Evolutionary conservation across 2,329 filamentous ascomycete genomes (phyloP).

Genomic region (Simplicillium aogashimaense): DNA sequence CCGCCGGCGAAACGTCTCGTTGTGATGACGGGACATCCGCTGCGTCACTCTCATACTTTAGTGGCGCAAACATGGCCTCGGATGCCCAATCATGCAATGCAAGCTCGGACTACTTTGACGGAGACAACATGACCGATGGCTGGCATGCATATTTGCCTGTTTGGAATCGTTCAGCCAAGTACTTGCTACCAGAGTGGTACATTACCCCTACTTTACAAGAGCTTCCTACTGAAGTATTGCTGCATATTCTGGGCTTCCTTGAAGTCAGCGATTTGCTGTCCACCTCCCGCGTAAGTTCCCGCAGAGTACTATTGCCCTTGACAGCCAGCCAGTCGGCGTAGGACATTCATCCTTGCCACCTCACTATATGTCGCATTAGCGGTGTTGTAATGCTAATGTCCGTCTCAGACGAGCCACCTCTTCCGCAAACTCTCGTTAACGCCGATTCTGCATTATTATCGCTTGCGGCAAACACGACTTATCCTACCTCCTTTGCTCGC

Average conservation of each 20-base stretch:
- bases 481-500: conserved; percentile 45
- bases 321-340: too few relatives aligned
- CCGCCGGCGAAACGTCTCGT: too few relatives aligned
- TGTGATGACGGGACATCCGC: too few relatives aligned
- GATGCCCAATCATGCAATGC: neutral
- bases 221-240: conserved; percentile 47
- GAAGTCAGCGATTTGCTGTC: conserved; percentile 47
- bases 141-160: too few relatives aligned
- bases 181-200: too few relatives aligned
- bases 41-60: neutral
- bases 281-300: conserved; percentile 41
- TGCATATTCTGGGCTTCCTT: conserved; percentile 44
- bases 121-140: too few relatives aligned
- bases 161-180: too few relatives aligned
- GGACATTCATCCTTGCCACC: too few relatives aligned
- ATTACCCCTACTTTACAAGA: too few relatives aligned
- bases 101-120: too few relatives aligned
- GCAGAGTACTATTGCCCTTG: neutral
- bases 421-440: conserved; percentile 52
- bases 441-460: conserved; percentile 54
- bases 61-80: neutral
- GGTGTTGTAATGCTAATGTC: neutral
- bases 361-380: too few relatives aligned
- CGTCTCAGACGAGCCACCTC: conserved; percentile 45
- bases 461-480: conserved; percentile 46